A percentile compares a stretch with the other conserved stretches of the same genome.
Evolutionary conservation across 2,329 filamentous ascomycete species (phyloP).

Genomic region (Cladosporium sp.): DNA sequence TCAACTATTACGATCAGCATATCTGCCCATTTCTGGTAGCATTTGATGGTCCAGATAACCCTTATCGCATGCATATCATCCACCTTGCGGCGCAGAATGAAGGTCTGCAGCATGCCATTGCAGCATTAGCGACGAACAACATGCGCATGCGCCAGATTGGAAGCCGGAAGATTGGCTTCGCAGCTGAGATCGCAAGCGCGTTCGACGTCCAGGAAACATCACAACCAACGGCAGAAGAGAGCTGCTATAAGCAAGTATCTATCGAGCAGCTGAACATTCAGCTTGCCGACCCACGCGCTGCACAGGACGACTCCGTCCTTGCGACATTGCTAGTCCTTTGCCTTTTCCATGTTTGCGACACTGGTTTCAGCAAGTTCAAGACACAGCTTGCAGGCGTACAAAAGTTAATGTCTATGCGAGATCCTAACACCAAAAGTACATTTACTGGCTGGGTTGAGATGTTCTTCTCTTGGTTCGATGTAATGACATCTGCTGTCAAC

Average conservation of each 20-base stretch:
- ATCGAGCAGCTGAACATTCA: conserved; percentile 81
- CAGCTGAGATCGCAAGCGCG: conserved; percentile 27
- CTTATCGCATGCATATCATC: conserved; percentile 78
- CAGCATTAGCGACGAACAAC: conserved; percentile 83
- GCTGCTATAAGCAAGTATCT: conserved; percentile 78
- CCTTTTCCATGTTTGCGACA: conserved; percentile 90
- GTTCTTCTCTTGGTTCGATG: conserved; percentile 91
- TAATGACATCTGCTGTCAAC: conserved; percentile 86
- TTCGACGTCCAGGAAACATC: conserved; percentile 34
- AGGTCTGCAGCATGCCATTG: conserved; percentile 87
- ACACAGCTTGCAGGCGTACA: conserved; percentile 91
- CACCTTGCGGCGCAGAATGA: conserved; percentile 72
- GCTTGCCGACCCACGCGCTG: conserved; percentile 69
- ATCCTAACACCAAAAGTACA: conserved; percentile 54
- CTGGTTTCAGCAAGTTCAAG: conserved; percentile 86
- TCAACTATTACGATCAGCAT: conserved; percentile 90
- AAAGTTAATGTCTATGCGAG: conserved; percentile 77
- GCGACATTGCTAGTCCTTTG: conserved; percentile 84
- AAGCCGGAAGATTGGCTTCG: conserved; percentile 32
- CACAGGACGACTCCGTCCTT: conserved; percentile 79
- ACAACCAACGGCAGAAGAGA: conserved; percentile 69
- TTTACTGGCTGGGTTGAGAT: conserved; percentile 88
- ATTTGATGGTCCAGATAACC: conserved; percentile 80
- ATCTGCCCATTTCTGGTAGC: conserved; percentile 90
- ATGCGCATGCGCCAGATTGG: conserved; percentile 75